Evolutionary conservation across 257 asterid species (phyloP), one percentile per base, ranked within the genome.

Genomic region (Solanum ossicruentum): DNA sequence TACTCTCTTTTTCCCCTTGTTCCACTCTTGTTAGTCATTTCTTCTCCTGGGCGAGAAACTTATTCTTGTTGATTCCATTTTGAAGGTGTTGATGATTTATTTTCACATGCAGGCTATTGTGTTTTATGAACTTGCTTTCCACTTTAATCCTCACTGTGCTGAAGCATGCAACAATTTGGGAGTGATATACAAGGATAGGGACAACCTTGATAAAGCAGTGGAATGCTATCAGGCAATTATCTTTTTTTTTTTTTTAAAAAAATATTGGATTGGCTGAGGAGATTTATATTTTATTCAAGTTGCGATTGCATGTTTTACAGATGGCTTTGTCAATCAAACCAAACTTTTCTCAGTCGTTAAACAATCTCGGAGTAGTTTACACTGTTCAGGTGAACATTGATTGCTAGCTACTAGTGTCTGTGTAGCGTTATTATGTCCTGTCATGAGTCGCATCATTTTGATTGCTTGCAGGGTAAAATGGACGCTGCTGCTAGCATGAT

Each of bases 161-260:
- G 99, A 97, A 92, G 99, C 99, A 83, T 97, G 99, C 88, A 97
- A 97, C 95, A 97, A 97, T 90, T 89, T 97, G 86, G 99, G 99
- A 79, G 99, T 97, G 91, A 94, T 97, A 86, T 97, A 95, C 85
- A 97, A 97, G 92, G 99, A 97, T 85, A 92, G 95, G 56, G 99
- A 97, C 92, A 97, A 97, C 94, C 98, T 97, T 88, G 99, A 97
- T 87, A 97, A 94, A 91, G 99, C 99, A 70, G 99, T 97, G 75
- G 99, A 97, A 86, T 95, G 99, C 84, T 97, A 97, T 91, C 98
- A 95, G 98, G 99, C 90, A 92, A 86, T 91, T 56, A 55, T 88
- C 75, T 75, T 83, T 80, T 66, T 80, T 77, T 77, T 86, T 36
- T 32, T 57, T 45, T 66, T 2, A 32, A 3, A 32, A 32, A 32